Percentiles rank a stretch among this genome's conserved stretches.
Conservation (phyloP, 345 rosid genomes). For the Aquilaria yunnanensis region DNA sequence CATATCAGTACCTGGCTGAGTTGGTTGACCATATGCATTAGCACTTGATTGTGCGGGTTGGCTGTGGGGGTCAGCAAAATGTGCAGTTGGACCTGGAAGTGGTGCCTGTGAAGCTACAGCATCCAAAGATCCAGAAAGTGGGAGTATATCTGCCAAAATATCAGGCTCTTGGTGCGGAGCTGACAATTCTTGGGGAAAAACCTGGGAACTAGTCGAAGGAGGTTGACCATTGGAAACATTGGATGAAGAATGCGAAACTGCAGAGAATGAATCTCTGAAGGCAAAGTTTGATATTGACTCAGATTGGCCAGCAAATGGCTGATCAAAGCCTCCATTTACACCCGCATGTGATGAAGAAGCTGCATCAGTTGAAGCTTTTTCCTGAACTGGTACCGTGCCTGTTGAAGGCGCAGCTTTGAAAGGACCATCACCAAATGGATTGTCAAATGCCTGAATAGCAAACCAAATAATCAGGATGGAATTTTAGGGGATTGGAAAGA, state of each 20-base stretch:
- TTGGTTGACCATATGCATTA: neutral
- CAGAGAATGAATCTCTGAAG: conserved; percentile 54
- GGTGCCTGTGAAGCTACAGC: conserved; percentile 32
- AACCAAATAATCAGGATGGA: too few relatives aligned
- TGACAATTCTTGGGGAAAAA: conserved; percentile 52
- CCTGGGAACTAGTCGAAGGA: conserved; percentile 34
- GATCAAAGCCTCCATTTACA: conserved; percentile 40
- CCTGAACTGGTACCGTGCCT: conserved; percentile 29
- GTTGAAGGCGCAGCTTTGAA: conserved; percentile 68
- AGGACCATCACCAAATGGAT: conserved; percentile 97
- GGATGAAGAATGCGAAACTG: conserved; percentile 32
- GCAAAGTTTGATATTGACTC: conserved; percentile 30
- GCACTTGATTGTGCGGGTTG: conserved; percentile 16
- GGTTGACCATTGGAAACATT: conserved; percentile 28
- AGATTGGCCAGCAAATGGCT: conserved; percentile 23
- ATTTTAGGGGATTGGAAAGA: too few relatives aligned
- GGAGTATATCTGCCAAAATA: conserved; percentile 91
- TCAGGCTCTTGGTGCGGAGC: conserved; percentile 52
- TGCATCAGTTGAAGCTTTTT: conserved; percentile 17
- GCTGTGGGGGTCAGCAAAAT: conserved; percentile 6
- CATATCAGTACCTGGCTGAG: conserved; percentile 5
- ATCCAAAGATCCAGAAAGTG: conserved; percentile 57
- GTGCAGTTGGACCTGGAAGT: conserved; percentile 31
- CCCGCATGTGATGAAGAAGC: conserved; percentile 33
- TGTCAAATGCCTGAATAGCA: conserved; percentile 58